Evolutionary conservation across 148 eudicot species (phyloP).

Genomic region (Fagopyrum homotropicum): DNA sequence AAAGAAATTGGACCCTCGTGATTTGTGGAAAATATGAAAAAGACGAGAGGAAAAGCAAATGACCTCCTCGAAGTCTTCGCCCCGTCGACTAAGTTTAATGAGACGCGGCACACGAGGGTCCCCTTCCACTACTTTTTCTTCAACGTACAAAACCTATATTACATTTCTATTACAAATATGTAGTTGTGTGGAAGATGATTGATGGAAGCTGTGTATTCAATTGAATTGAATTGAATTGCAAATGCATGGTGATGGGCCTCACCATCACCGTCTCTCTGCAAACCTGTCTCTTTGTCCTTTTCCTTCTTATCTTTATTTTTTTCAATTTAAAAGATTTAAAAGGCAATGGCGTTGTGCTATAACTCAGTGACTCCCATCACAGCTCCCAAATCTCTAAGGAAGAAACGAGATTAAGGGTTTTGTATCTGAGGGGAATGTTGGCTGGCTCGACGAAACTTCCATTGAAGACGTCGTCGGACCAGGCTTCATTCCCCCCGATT

Average conservation of each 20-base stretch:
- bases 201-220: neutral
- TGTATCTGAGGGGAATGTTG: slow-evolving; percentile 52
- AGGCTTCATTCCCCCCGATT: slow-evolving; percentile 64
- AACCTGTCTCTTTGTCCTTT: slow-evolving; percentile 8
- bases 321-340: neutral
- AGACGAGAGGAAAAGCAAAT: neutral
- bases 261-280: neutral
- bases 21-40: neutral
- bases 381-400: slow-evolving; percentile 6
- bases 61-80: neutral
- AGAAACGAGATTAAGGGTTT: slow-evolving; percentile 7
- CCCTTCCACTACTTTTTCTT: neutral
- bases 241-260: slow-evolving; percentile 12
- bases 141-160: neutral
- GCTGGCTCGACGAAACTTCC: slow-evolving; percentile 18
- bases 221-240: slow-evolving; percentile 3
- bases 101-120: neutral
- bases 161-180: too few relatives aligned
- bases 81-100: neutral
- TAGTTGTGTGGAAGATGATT: too few relatives aligned
- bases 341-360: neutral
- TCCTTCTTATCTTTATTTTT: neutral
- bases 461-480: slow-evolving; percentile 37
- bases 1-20: neutral
- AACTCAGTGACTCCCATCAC: neutral